These are phyloP conservation scores for Elsinoe necatrix DNA, from an alignment of 2,329 filamentous ascomycete genomes.

Conservation along the genomic window DNA sequence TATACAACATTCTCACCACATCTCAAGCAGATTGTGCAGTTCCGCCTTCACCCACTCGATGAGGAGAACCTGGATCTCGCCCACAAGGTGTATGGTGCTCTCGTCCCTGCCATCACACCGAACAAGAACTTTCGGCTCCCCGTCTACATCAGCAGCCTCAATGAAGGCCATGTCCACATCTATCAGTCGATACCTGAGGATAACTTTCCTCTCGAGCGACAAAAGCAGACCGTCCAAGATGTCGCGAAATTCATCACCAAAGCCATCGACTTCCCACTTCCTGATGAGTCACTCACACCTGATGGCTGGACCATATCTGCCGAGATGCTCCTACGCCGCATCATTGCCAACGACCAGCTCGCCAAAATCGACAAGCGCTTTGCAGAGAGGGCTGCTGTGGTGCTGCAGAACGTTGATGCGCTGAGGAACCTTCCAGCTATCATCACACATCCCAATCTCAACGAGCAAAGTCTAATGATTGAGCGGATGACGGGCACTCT, in stretches of 20 bases:
- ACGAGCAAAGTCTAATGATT: neutral
- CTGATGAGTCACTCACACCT: neutral
- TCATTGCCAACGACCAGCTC: neutral
- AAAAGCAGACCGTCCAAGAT: neutral
- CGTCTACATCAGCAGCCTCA: neutral
- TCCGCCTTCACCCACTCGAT: neutral
- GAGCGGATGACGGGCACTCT: neutral
- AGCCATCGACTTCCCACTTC: neutral
- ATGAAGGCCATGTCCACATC: neutral
- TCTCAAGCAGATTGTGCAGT: neutral
- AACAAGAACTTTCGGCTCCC: neutral
- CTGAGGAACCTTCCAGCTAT: neutral
- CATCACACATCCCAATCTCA: neutral
- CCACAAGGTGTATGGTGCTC: neutral
- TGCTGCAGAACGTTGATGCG: neutral
- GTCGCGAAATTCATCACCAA: neutral
- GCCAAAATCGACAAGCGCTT: neutral
- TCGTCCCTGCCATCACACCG: neutral
- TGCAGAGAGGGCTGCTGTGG: neutral
- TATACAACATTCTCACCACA: neutral
- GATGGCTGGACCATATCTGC: neutral
- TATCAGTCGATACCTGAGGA: neutral
- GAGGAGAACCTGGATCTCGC: slow-evolving; percentile 1
- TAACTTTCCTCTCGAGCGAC: neutral
- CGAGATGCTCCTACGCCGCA: neutral